These are phyloP conservation scores for Nitzschia sp. DNA, from an alignment of 108 stramenopile genomes.

Conservation along the genomic window DNA sequence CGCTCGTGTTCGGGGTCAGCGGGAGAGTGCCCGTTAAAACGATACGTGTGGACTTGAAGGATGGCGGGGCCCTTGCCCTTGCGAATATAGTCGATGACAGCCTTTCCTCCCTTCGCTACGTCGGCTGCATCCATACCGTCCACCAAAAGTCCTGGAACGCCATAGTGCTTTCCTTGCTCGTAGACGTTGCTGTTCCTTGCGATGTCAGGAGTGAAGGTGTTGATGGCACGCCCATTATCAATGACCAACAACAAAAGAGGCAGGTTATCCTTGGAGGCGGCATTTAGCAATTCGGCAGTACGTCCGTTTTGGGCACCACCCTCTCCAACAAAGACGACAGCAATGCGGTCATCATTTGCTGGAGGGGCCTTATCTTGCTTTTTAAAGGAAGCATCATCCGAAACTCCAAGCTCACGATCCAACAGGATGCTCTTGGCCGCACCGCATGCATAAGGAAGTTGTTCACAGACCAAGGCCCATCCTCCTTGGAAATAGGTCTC, in stretches of 20 bases:
- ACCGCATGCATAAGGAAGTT: conserved; percentile 95
- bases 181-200: conserved; percentile 92
- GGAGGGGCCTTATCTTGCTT: conserved; percentile 85
- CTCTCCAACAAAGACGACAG: conserved; percentile 96
- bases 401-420: conserved; percentile 88
- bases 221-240: conserved; percentile 98
- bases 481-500: conserved; percentile 95
- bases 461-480: conserved; percentile 97
- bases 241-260: conserved; percentile 93
- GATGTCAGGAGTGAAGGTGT: conserved; percentile 97
- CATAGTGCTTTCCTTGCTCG: conserved; percentile 94
- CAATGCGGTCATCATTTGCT: conserved; percentile 89
- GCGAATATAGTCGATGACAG: conserved; percentile 95
- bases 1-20: conserved; percentile 99
- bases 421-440: conserved; percentile 94
- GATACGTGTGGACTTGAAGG: conserved; percentile 97
- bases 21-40: conserved; percentile 98
- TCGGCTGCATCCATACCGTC: conserved; percentile 91
- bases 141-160: conserved; percentile 92
- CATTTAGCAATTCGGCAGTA: conserved; percentile 94
- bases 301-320: conserved; percentile 97
- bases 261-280: conserved; percentile 96
- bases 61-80: conserved; percentile 94
- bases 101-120: conserved; percentile 94
- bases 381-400: conserved; percentile 70